Conservation (phyloP, 2,329 filamentous ascomycete genomes). For the Botrytis elliptica region DNA sequence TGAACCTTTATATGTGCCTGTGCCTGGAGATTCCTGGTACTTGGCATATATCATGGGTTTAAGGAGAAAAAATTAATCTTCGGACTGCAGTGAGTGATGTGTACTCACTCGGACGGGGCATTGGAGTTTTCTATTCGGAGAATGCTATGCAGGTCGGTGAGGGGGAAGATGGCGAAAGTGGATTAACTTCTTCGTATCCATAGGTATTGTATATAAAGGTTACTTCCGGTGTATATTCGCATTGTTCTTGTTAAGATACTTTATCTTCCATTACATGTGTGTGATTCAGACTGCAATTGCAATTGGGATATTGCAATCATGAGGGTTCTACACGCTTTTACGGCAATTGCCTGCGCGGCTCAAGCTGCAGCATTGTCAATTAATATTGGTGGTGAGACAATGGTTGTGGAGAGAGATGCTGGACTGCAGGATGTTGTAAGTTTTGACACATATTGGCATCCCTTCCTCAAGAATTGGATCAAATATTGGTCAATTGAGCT, state of each 20-base stretch:
- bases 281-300: background rate
- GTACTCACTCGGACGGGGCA: background rate
- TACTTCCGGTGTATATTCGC: background rate
- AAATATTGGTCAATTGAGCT: background rate
- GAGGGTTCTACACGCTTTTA: slow-evolving; percentile 42
- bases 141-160: background rate
- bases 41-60: background rate
- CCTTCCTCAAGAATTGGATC: background rate
- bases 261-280: background rate
- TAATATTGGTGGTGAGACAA: slow-evolving; percentile 46
- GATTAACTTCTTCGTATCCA: background rate
- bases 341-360: slow-evolving; percentile 43
- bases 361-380: slow-evolving; percentile 49
- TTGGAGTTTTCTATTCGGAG: background rate
- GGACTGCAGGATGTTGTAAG: slow-evolving; percentile 56
- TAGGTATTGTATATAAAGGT: slow-evolving; percentile 13
- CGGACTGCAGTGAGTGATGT: background rate
- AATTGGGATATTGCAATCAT: slow-evolving; percentile 33
- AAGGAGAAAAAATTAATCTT: background rate
- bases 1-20: background rate
- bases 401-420: slow-evolving; percentile 50
- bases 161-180: background rate
- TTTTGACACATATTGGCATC: slow-evolving; percentile 18
- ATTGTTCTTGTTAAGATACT: background rate
- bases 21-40: background rate